A percentile compares a stretch with the other conserved stretches of the same genome.
Conservation (phyloP, 768 basidiomycete genomes). For the Tephrocybe sp. region DNA sequence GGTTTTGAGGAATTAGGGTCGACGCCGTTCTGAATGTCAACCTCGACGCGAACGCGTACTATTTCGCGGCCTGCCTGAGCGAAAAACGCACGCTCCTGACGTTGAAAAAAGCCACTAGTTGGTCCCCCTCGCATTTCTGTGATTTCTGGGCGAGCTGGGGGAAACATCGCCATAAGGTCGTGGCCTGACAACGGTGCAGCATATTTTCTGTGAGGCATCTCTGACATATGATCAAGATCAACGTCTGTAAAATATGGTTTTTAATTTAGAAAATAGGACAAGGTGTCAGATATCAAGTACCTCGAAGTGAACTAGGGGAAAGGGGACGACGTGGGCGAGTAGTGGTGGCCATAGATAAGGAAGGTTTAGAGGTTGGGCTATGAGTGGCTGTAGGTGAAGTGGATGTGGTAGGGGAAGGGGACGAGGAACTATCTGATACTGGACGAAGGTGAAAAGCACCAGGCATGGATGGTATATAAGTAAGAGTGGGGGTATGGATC, state of each 20-base stretch:
- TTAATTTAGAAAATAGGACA: too few relatives aligned
- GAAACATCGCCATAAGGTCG: conserved; percentile 84
- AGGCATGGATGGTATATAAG: conserved; percentile 11
- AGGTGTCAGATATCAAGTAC: conserved; percentile 27
- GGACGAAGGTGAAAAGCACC: conserved; percentile 53
- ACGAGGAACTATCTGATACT: conserved; percentile 43
- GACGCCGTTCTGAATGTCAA: conserved; percentile 46
- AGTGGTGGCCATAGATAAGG: conserved; percentile 30
- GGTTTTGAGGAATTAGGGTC: conserved; percentile 26
- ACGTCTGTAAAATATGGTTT: conserved; percentile 42
- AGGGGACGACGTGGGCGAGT: conserved; percentile 49
- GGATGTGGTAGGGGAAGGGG: conserved; percentile 51
- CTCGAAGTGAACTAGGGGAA: conserved; percentile 62
- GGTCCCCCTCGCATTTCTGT: conserved; percentile 60
- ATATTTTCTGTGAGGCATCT: conserved; percentile 52
- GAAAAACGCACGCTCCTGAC: conserved; percentile 79
- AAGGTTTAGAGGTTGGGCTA: conserved; percentile 33
- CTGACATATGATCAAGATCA: conserved; percentile 54
- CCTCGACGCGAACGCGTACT: conserved; percentile 69
- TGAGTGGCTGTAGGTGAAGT: conserved; percentile 44
- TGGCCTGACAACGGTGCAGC: conserved; percentile 79
- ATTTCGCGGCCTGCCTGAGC: conserved; percentile 77
- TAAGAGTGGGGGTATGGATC: too few relatives aligned
- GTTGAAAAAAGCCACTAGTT: conserved; percentile 70
- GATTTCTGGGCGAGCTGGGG: conserved; percentile 60